Percentiles rank a stretch among this genome's conserved stretches.
phyloP scores from a whole-genome alignment of 1,139 yeast species.

The Taphrina sp. region DNA sequence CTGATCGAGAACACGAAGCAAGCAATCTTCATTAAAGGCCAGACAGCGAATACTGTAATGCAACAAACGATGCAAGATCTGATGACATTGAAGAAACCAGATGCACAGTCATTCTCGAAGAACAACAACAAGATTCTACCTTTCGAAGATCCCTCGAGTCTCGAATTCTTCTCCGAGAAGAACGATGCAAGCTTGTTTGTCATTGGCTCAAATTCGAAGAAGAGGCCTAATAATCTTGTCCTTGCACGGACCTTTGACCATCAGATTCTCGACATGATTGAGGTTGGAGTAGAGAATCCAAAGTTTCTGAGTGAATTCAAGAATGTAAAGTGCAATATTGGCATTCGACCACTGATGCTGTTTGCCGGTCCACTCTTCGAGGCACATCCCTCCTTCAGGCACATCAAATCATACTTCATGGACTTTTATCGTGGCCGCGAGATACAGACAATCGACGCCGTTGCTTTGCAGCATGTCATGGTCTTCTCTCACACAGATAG shows the following conservation, averaged over 20 bases:
- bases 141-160: conserved; percentile 81
- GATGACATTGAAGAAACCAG: conserved; percentile 88
- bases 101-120: conserved; percentile 77
- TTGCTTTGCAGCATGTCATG: conserved; percentile 88
- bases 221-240: conserved; percentile 87
- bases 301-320: conserved; percentile 73
- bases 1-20: conserved; percentile 83
- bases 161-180: conserved; percentile 92
- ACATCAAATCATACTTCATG: conserved; percentile 78
- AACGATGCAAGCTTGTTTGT: conserved; percentile 86
- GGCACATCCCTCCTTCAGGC: conserved; percentile 79
- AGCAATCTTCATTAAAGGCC: conserved; percentile 89
- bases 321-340: conserved; percentile 75
- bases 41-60: conserved; percentile 70
- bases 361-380: conserved; percentile 94
- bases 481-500: conserved; percentile 79
- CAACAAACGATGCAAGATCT: conserved; percentile 90
- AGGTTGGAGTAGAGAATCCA: conserved; percentile 67
- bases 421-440: conserved; percentile 88
- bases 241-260: conserved; percentile 86
- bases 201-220: conserved; percentile 78
- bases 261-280: conserved; percentile 91
- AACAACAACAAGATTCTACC: conserved; percentile 90
- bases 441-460: conserved; percentile 83
- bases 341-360: conserved; percentile 90